A percentile compares a stretch with the other conserved stretches of the same genome.
Conservation (phyloP, 2,329 filamentous ascomycete species). For the Talaromyces sp. region DNA sequence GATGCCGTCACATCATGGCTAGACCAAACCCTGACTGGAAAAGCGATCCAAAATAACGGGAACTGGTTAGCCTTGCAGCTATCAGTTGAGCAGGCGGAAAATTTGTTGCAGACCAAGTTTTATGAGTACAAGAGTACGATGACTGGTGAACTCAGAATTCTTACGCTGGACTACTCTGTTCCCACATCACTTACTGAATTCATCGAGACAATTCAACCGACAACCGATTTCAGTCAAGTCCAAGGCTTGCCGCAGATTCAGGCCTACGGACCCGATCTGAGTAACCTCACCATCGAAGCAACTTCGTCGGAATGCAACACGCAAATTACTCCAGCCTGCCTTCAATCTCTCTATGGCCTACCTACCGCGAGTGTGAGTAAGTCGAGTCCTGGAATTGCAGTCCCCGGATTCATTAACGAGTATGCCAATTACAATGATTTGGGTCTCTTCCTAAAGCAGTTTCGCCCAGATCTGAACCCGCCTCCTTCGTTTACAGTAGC, state of each 20-base stretch:
- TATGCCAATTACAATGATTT: slow-evolving; percentile 12
- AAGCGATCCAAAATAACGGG: not conserved
- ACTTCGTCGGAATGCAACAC: slow-evolving; percentile 3
- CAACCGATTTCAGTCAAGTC: slow-evolving; percentile 13
- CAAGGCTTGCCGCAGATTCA: not conserved
- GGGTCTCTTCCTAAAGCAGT: slow-evolving; percentile 12
- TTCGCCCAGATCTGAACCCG: slow-evolving; percentile 5
- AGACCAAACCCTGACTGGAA: not conserved
- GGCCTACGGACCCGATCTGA: not conserved
- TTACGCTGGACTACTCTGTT: slow-evolving; percentile 6
- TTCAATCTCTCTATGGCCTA: slow-evolving; percentile 13
- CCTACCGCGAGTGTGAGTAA: not conserved
- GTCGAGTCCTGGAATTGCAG: not conserved
- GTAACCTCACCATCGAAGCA: not conserved
- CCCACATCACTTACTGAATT: slow-evolving; percentile 9
- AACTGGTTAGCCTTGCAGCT: slow-evolving; percentile 10
- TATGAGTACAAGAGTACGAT: slow-evolving; percentile 9
- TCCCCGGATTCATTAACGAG: slow-evolving; percentile 15
- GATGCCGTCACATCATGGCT: slow-evolving; percentile 13
- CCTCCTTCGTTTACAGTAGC: slow-evolving; percentile 4
- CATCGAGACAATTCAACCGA: slow-evolving; percentile 16
- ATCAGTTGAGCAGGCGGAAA: slow-evolving; percentile 1
- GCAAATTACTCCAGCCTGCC: slow-evolving; percentile 13
- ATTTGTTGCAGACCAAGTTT: slow-evolving; percentile 13
- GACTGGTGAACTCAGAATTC: not conserved